Evolutionary conservation across 176 grass and related monocot species (phyloP).

Genomic region (Tillandsia leiboldiana): DNA sequence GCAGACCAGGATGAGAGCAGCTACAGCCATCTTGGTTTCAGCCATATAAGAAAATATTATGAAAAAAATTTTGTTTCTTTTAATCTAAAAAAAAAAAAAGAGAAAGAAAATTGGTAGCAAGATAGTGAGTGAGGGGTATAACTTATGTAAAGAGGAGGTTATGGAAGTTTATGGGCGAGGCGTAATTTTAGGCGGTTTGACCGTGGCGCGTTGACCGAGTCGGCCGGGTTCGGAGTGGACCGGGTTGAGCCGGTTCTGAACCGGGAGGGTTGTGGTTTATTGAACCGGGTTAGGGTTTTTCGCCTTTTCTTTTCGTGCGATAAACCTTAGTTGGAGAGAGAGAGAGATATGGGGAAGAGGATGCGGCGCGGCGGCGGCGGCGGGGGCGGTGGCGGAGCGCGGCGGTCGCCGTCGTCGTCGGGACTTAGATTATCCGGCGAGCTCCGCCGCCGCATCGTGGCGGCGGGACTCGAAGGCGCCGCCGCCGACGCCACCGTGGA

Average conservation of each 20-base stretch:
- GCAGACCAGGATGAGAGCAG: not conserved
- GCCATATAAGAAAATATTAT: not conserved
- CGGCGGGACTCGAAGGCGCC: constrained; percentile 20
- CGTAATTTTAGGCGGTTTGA: not conserved
- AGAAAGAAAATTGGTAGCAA: not conserved
- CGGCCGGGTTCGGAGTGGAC: not conserved
- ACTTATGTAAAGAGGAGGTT: not conserved
- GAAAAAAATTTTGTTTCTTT: not conserved
- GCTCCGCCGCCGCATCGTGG: constrained; percentile 34
- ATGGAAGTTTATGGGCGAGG: not conserved
- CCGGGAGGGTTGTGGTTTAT: not conserved
- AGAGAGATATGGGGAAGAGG: constrained; percentile 46
- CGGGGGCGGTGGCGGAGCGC: constrained; percentile 5
- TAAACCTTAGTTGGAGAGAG: not conserved
- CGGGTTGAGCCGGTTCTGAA: not conserved
- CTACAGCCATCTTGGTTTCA: not conserved
- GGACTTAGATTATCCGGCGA: constrained; percentile 12
- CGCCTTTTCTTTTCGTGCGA: not conserved
- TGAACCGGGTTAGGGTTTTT: not conserved
- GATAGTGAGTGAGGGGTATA: not conserved
- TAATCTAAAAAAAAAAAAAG: not conserved
- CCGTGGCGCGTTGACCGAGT: not conserved
- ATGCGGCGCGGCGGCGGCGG: constrained; percentile 27
- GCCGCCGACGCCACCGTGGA: constrained; percentile 37
- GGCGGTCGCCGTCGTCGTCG: constrained; percentile 4